Base-by-base conservation (phyloP, 257 asterid genomes). In the Buddleja alternifolia region DNA sequence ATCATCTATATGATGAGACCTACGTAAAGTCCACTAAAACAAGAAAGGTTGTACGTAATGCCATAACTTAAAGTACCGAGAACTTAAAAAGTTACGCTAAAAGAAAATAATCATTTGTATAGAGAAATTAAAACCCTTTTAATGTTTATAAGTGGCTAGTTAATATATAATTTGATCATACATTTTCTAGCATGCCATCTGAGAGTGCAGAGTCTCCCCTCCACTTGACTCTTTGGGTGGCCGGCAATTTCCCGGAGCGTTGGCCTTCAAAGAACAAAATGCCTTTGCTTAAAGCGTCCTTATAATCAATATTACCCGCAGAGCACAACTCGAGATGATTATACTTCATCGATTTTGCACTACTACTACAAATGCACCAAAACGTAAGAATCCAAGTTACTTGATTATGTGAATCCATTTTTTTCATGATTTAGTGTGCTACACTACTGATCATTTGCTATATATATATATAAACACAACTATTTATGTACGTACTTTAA, bases 261-360 rank as follows among this genome's bases (percentile, higher is more conserved):
- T 92, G 98, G 1, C 94, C 98, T 81, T 89, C 92, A n/a, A 92
- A 89, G 84, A 89, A 92, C 60, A 92, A 58, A 51, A 92, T 83
- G 16, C 74, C 86, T 84, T 89, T 92, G 72, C 62, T 50, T 4
- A 92, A 70, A 25, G 94, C 95, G 62, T 84, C 89, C 34, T 67
- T 42, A 63, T 89, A 92, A 61, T 72, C 63, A 48, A 29, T 58
- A 19, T 63, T 51, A 29, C 61, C 60, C 5, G 73, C 19, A 19
- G 42, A 29, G 45, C 34, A 12, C 1, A 63, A 40, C n/a, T 29
- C n/a, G n/a, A n/a, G 16, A 0, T 39, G 41, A 55, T 69, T 17
- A 17, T 66, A 45, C 16, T 58, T 44, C 3, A 23, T 41, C 65
- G 80, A 70, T 73, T 41, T 32, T 42, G 72, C 65, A 29, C 34